Conservation (phyloP, 2,329 filamentous ascomycete genomes). For the Fusarium sp. region DNA sequence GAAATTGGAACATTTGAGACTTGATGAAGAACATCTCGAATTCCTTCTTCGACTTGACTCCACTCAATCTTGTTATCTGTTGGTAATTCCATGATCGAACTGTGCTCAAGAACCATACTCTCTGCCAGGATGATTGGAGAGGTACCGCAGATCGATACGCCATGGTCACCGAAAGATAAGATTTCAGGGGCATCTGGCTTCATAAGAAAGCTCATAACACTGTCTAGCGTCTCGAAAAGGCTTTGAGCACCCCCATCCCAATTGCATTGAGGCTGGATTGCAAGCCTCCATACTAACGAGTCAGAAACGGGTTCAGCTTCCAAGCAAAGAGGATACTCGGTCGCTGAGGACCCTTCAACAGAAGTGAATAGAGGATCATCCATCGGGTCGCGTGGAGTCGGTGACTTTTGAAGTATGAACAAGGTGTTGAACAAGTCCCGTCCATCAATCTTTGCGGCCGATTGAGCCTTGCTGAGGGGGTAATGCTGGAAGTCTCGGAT, state of each 20-base stretch:
- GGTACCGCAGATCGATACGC: slow-evolving; percentile 75
- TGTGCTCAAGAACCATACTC: not conserved
- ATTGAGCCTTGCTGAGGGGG: slow-evolving; percentile 77
- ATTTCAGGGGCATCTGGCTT: slow-evolving; percentile 59
- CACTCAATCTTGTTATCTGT: slow-evolving; percentile 41
- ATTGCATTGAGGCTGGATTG: slow-evolving; percentile 70
- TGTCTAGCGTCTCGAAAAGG: slow-evolving; percentile 70
- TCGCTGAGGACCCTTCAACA: slow-evolving; percentile 70
- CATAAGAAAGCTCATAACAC: slow-evolving; percentile 67
- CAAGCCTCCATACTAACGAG: slow-evolving; percentile 75
- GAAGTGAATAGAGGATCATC: slow-evolving; percentile 66
- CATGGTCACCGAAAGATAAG: slow-evolving; percentile 62
- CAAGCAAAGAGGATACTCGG: slow-evolving; percentile 85
- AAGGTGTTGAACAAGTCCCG: slow-evolving; percentile 64
- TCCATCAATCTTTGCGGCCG: slow-evolving; percentile 50
- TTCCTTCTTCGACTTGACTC: slow-evolving; percentile 49
- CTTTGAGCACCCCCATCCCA: slow-evolving; percentile 56
- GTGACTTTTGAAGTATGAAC: slow-evolving; percentile 63
- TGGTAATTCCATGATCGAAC: not conserved
- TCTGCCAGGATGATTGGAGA: slow-evolving; percentile 44
- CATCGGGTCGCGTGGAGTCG: not conserved
- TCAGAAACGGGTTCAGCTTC: slow-evolving; percentile 76
- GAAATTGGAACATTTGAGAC: slow-evolving; percentile 70
- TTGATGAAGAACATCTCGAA: slow-evolving; percentile 62
- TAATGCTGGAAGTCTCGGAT: slow-evolving; percentile 80